Base-by-base conservation (phyloP, 768 basidiomycete species). In the Leucosporidium scottii region DNA sequence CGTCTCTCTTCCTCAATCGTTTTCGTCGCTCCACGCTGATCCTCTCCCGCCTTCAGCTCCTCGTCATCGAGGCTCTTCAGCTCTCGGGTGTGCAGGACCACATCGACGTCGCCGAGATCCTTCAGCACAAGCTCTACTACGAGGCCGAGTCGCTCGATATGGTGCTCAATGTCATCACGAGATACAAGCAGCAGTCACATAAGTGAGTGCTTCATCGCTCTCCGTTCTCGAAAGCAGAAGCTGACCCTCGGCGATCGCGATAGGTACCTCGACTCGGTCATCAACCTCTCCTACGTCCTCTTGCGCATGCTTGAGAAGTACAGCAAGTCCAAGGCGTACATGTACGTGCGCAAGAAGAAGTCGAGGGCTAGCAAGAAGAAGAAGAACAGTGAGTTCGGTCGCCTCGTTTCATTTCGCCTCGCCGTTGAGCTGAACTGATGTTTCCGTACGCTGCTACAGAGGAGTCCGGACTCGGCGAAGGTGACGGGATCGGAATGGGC, bases 121-220 rank as follows among this genome's bases (percentile, higher is more conserved):
- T 98, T 2, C 90, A 92, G 74, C 86, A 91, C 70, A 91, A 96
- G 77, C 81, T 99, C 30, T 88, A 97, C 75, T 98, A 97, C 80
- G 93, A 93, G 74, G 93, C 91, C 44, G 92, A 97, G 71, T 86
- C 93, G 23, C 85, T 98, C 62, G 93, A 98, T 73, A 85, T 92
- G 28, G 84, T 92, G 0, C 80, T 93, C 54, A 87, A 88, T 30
- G 87, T 89, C 63, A 78, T 98, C 59, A 82, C 84, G 58, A 81
- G 81, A 30, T 97, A 92, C 81, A 89, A 87, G 72, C 84, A 87
- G 56, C 91, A 90, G 71, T 80, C 80, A 3, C 74, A 81, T 50
- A 78, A 77, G 79, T 82, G 53, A 61, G 80, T 77, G 20, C 57
- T 12, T 34, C 64, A 31, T 25, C 28, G 10, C 9, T 49, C 39